Evolutionary conservation across 345 rosid species (phyloP), one percentile per base, ranked within the genome.

Genomic region (Microthlaspi erraticum): DNA sequence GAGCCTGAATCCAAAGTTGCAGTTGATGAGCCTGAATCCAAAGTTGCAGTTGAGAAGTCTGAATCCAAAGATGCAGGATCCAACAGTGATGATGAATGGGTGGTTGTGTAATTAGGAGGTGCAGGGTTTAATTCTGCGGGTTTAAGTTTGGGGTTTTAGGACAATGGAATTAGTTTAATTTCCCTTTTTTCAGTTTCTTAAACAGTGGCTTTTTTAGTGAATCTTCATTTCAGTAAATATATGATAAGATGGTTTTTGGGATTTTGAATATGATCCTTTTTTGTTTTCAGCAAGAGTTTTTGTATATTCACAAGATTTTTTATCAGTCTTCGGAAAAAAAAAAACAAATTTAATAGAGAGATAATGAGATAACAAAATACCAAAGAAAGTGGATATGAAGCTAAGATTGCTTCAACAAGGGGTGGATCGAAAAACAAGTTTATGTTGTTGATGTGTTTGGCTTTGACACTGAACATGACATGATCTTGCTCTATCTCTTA

Each of bases 401-500:
- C 90, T 54, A 82, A 88, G 93, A 29, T 79, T 69, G 93, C 95
- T 85, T 81, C 90, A 81, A 62, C 87, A 84, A 57, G 70, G 55
- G 11, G 90, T 79, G 43, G 95, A 78, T 77, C 86, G 74, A 84
- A 83, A 91, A 1, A 80, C 37, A 36, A 85, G 64, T 72, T 86
- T 89, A 70, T 80, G 90, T 45, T 83, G 87, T 45, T 83, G 87
- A 36, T 85, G 49, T 44, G 78, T 83, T 75, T 86, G 96, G 84
- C 71, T 87, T 77, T 89, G 97, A 71, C 82, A 83, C 50, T 89
- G 92, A 43, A 80, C 67, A 53, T 85, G 87, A 72, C 99, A 89
- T 10, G 84, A 84, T 71, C 90, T 80, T 1, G 92, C 98, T 77
- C 90, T 94, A 64, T 94, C 98, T 76, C 98, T 87, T 79, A 95